These are phyloP conservation scores for Amaranthus hypochondriacus DNA, from an alignment of 148 eudicot genomes.

Conservation along the genomic window DNA sequence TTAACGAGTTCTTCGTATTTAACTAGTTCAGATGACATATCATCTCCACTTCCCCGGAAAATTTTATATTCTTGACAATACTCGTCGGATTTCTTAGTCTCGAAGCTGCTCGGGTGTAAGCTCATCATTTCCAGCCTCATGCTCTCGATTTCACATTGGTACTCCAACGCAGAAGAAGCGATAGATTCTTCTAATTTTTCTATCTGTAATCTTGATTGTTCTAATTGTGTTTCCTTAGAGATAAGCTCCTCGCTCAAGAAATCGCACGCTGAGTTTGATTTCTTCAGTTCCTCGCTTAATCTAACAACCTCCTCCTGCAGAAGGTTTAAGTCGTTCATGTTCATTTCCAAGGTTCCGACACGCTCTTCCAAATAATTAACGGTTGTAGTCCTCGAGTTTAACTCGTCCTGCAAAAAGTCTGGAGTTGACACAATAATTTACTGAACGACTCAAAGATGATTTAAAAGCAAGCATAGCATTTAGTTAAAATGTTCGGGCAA, in stretches of 20 bases:
- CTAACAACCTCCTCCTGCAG: conserved; percentile 40
- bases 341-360: conserved; percentile 34
- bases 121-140: conserved; percentile 53
- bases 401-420: conserved; percentile 76
- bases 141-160: conserved; percentile 87
- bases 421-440: conserved; percentile 24
- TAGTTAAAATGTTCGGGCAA: not conserved
- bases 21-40: conserved; percentile 32
- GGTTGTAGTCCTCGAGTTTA: conserved; percentile 44
- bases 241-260: conserved; percentile 42
- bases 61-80: conserved; percentile 32
- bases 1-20: conserved; percentile 49
- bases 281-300: conserved; percentile 46
- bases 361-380: conserved; percentile 39
- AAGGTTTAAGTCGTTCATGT: conserved; percentile 32
- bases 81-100: conserved; percentile 39
- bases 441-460: conserved; percentile 4
- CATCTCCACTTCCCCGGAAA: conserved; percentile 25
- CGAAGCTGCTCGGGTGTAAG: conserved; percentile 38
- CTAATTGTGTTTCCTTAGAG: conserved; percentile 46
- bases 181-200: conserved; percentile 60
- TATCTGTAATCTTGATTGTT: conserved; percentile 34
- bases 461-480: not conserved
- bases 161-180: conserved; percentile 56
- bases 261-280: conserved; percentile 40